These are phyloP conservation scores for Diaporthe capsici DNA, from an alignment of 2,329 filamentous ascomycete genomes.

Conservation along the genomic window DNA sequence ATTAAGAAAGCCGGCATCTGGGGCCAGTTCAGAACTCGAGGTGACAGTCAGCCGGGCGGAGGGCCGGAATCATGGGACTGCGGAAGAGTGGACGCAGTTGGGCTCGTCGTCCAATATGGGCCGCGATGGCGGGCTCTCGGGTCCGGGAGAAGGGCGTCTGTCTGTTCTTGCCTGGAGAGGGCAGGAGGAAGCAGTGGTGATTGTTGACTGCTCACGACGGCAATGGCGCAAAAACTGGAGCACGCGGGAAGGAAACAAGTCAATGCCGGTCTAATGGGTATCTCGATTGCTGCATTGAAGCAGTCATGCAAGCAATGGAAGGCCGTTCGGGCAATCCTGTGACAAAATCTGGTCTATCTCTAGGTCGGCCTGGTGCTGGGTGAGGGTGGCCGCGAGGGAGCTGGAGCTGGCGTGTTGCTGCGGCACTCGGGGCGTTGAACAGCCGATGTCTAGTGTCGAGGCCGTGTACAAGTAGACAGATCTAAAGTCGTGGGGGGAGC, in stretches of 20 bases:
- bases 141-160: not conserved
- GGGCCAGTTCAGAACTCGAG: slow-evolving; percentile 14
- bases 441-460: slow-evolving; percentile 30
- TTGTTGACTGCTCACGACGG: slow-evolving; percentile 27
- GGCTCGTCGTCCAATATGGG: slow-evolving; percentile 12
- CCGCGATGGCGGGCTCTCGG: not conserved
- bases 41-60: slow-evolving; percentile 10
- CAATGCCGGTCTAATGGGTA: slow-evolving; percentile 34
- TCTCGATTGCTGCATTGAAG: slow-evolving; percentile 32
- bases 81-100: not conserved
- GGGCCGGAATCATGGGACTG: slow-evolving; percentile 17
- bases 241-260: slow-evolving; percentile 19
- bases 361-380: slow-evolving; percentile 20
- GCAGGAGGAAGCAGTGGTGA: slow-evolving; percentile 13
- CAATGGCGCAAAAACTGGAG: slow-evolving; percentile 13
- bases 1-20: slow-evolving; percentile 29
- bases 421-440: slow-evolving; percentile 31
- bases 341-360: slow-evolving; percentile 32
- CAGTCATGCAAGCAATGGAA: slow-evolving; percentile 22
- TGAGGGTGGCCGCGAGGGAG: slow-evolving; percentile 11
- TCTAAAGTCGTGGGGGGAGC: slow-evolving; percentile 22
- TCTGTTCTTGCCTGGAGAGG: slow-evolving; percentile 2
- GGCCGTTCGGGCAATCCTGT: slow-evolving; percentile 31
- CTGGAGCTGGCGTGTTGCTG: slow-evolving; percentile 16
- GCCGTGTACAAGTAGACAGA: slow-evolving; percentile 11